Evolutionary conservation across 2,329 filamentous ascomycete species (phyloP).

Genomic region (Monosporascus sp.): DNA sequence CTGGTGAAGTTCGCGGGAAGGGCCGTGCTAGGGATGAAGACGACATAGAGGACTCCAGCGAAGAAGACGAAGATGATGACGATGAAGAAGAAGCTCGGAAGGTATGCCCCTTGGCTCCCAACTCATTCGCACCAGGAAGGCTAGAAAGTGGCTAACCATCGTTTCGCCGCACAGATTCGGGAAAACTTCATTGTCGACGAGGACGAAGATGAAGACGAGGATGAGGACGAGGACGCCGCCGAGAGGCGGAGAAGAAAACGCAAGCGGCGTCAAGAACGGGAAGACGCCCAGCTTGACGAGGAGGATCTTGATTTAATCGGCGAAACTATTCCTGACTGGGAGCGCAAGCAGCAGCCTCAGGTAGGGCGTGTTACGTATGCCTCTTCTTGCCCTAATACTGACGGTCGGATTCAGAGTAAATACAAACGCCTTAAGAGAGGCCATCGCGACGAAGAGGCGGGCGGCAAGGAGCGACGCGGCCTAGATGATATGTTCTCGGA

Average conservation of each 20-base stretch:
- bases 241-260: slow-evolving; percentile 69
- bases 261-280: slow-evolving; percentile 65
- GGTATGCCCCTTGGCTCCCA: slow-evolving; percentile 40
- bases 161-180: slow-evolving; percentile 55
- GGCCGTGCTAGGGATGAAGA: slow-evolving; percentile 34
- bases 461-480: slow-evolving; percentile 60
- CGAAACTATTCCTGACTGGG: slow-evolving; percentile 67
- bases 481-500: slow-evolving; percentile 94
- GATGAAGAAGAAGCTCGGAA: slow-evolving; percentile 78
- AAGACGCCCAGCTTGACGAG: slow-evolving; percentile 87
- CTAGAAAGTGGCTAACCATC: slow-evolving; percentile 9
- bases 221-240: slow-evolving; percentile 56
- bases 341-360: slow-evolving; percentile 62
- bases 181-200: slow-evolving; percentile 97
- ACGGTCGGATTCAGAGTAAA: slow-evolving; percentile 59
- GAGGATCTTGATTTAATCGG: slow-evolving; percentile 95
- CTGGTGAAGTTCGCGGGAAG: slow-evolving; percentile 50
- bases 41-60: slow-evolving; percentile 75
- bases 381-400: slow-evolving; percentile 6
- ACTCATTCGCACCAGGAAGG: neutral
- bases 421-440: slow-evolving; percentile 96
- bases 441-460: slow-evolving; percentile 68
- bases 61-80: slow-evolving; percentile 89
- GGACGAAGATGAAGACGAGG: slow-evolving; percentile 72
- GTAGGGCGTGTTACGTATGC: slow-evolving; percentile 41